Evolutionary conservation across 495 filamentous ascomycete species (phyloP).

Genomic region (Penicillium maclennaniae): DNA sequence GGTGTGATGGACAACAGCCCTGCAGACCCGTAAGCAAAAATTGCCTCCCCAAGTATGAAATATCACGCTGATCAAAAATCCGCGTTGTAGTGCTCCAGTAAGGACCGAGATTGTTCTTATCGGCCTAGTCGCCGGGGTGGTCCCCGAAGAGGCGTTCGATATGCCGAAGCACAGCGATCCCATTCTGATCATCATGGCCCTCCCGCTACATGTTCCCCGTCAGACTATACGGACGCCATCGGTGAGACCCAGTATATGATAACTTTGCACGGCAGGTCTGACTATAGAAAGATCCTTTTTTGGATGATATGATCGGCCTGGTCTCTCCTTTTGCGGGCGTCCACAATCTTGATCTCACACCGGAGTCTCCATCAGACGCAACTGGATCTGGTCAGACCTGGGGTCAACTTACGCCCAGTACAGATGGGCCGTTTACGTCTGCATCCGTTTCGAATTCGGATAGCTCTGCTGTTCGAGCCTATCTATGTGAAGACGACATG

Average conservation of each 20-base stretch:
- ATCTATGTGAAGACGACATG: constrained; percentile 28
- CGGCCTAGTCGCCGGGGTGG: constrained; percentile 49
- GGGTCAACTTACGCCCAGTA: constrained; percentile 22
- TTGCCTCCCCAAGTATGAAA: background rate
- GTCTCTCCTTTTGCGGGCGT: constrained; percentile 16
- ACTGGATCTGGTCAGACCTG: constrained; percentile 12
- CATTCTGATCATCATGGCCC: background rate
- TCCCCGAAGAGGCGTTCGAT: constrained; percentile 30
- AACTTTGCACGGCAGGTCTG: background rate
- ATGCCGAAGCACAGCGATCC: constrained; percentile 11
- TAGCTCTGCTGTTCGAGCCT: constrained; percentile 13
- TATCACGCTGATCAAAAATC: background rate
- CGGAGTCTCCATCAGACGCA: constrained; percentile 15
- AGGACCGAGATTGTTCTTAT: constrained; percentile 43
- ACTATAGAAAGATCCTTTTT: constrained; percentile 7
- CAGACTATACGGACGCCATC: constrained; percentile 7
- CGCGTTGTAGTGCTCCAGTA: constrained; percentile 35
- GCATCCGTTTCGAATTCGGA: constrained; percentile 10
- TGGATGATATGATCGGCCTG: constrained; percentile 17
- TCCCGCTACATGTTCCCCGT: background rate
- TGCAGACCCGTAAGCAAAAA: constrained; percentile 42
- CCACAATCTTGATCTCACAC: constrained; percentile 18
- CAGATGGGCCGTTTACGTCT: constrained; percentile 14
- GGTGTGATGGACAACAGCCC: constrained; percentile 48
- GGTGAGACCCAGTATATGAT: constrained; percentile 2